Evolutionary conservation across 192 early-diverging fungal species (phyloP).

Genomic region (Cladochytrium replicatum): DNA sequence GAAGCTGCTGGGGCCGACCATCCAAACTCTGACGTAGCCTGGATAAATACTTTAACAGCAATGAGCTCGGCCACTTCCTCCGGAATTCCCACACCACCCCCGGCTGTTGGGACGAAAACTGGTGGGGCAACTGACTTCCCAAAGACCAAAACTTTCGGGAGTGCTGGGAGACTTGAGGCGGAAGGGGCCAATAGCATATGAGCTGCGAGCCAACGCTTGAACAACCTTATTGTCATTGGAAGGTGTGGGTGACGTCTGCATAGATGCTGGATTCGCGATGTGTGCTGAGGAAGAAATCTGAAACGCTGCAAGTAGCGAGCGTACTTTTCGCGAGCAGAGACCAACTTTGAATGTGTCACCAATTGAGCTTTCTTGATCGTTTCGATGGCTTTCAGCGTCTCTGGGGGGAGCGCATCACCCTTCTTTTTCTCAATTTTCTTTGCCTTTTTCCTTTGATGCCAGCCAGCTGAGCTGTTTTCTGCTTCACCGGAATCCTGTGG

Average conservation of each 20-base stretch:
- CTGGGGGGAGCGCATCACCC: too few species aligned
- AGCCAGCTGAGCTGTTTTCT: too few species aligned
- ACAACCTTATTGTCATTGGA: slow-evolving; percentile 69
- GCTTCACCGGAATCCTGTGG: too few species aligned
- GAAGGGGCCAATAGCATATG: slow-evolving; percentile 58
- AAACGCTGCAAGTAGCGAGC: slow-evolving; percentile 31
- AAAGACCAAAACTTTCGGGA: too few species aligned
- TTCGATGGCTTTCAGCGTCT: neutral
- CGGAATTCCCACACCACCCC: slow-evolving; percentile 45
- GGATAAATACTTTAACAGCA: slow-evolving; percentile 59
- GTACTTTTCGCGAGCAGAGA: slow-evolving; percentile 5
- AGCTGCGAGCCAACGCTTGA: slow-evolving; percentile 81
- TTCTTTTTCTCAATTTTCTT: too few species aligned
- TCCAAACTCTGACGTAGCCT: slow-evolving; percentile 24
- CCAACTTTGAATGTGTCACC: slow-evolving; percentile 23
- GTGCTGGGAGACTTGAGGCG: too few species aligned
- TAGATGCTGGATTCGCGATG: slow-evolving; percentile 58
- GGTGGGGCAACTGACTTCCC: too few species aligned
- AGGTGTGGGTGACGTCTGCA: slow-evolving; percentile 66
- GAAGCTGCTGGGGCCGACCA: slow-evolving; percentile 37
- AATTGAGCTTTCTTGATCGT: neutral
- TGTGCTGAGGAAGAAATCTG: slow-evolving; percentile 41
- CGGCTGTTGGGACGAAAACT: too few species aligned
- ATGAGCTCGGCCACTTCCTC: slow-evolving; percentile 75
- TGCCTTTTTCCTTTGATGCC: too few species aligned